phyloP scores from a whole-genome alignment of 257 asterid species.

The Lycium barbarum region DNA sequence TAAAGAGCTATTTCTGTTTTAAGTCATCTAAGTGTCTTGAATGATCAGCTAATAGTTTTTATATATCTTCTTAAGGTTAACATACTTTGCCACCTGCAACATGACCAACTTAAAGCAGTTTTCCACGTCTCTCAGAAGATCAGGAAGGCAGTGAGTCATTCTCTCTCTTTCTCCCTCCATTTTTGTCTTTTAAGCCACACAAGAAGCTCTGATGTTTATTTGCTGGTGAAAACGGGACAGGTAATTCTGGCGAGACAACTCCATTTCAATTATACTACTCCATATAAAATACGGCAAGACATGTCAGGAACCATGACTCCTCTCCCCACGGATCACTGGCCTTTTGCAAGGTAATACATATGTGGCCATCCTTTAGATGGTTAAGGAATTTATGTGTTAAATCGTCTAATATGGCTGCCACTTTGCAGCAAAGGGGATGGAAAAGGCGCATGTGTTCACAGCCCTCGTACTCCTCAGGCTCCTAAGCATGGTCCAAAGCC shows the following conservation, averaged over 20 bases:
- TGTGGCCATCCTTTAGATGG: background rate
- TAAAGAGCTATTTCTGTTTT: background rate
- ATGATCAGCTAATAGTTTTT: slow-evolving; percentile 29
- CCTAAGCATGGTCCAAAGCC: slow-evolving; percentile 93
- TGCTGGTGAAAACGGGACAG: slow-evolving; percentile 41
- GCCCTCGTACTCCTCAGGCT: slow-evolving; percentile 93
- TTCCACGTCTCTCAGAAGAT: slow-evolving; percentile 92
- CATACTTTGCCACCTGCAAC: slow-evolving; percentile 91
- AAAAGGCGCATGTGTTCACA: slow-evolving; percentile 45
- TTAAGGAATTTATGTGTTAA: background rate
- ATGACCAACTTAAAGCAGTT: slow-evolving; percentile 89
- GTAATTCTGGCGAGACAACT: slow-evolving; percentile 84
- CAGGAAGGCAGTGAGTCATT: slow-evolving; percentile 84
- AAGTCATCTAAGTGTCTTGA: background rate
- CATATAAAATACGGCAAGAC: slow-evolving; percentile 89
- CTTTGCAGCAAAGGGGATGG: slow-evolving; percentile 68
- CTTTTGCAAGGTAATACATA: slow-evolving; percentile 61
- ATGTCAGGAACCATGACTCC: slow-evolving; percentile 85
- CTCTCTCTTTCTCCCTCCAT: background rate
- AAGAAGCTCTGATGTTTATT: slow-evolving; percentile 3
- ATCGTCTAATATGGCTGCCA: background rate
- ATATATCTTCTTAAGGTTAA: slow-evolving; percentile 60
- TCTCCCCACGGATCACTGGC: slow-evolving; percentile 85
- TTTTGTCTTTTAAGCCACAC: background rate
- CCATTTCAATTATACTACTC: slow-evolving; percentile 90